Evolutionary conservation across 2,329 filamentous ascomycete species (phyloP).

Genomic region (Curvularia sp.): DNA sequence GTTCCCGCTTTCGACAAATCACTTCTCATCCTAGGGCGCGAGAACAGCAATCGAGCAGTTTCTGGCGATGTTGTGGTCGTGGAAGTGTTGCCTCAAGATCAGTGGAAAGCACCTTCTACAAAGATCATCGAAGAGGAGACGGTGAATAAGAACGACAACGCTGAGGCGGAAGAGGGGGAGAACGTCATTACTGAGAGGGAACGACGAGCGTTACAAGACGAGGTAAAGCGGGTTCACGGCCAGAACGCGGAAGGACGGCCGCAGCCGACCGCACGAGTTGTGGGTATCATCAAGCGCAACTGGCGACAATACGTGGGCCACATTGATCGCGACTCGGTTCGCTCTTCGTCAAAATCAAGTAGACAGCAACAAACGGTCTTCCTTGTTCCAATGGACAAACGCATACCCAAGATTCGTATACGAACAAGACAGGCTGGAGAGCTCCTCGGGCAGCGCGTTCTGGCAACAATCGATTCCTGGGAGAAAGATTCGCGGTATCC

Average conservation of each 20-base stretch:
- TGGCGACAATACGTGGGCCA: slow-evolving; percentile 98
- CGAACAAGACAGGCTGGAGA: slow-evolving; percentile 89
- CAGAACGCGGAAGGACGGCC: slow-evolving; percentile 76
- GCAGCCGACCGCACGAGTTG: slow-evolving; percentile 90
- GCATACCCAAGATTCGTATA: slow-evolving; percentile 93
- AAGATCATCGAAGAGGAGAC: slow-evolving; percentile 96
- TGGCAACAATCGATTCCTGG: slow-evolving; percentile 96
- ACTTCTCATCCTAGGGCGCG: slow-evolving; percentile 84
- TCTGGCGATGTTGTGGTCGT: slow-evolving; percentile 93
- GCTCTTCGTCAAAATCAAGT: slow-evolving; percentile 74
- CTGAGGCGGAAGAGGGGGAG: slow-evolving; percentile 76
- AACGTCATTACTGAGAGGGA: slow-evolving; percentile 89
- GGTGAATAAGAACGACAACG: slow-evolving; percentile 90
- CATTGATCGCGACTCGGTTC: slow-evolving; percentile 85
- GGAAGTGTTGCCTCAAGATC: slow-evolving; percentile 88
- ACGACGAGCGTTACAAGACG: slow-evolving; percentile 84
- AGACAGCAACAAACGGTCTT: slow-evolving; percentile 92
- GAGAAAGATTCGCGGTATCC: slow-evolving; percentile 92
- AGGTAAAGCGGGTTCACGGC: slow-evolving; percentile 84
- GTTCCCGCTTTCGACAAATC: slow-evolving; percentile 90
- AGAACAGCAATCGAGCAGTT: slow-evolving; percentile 94
- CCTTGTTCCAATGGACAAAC: slow-evolving; percentile 96
- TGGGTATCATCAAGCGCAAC: slow-evolving; percentile 92
- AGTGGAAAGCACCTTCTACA: slow-evolving; percentile 95
- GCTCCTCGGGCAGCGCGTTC: slow-evolving; percentile 85